Conservation (phyloP, 768 basidiomycete species). For the Neoboletus brunneissimus region DNA sequence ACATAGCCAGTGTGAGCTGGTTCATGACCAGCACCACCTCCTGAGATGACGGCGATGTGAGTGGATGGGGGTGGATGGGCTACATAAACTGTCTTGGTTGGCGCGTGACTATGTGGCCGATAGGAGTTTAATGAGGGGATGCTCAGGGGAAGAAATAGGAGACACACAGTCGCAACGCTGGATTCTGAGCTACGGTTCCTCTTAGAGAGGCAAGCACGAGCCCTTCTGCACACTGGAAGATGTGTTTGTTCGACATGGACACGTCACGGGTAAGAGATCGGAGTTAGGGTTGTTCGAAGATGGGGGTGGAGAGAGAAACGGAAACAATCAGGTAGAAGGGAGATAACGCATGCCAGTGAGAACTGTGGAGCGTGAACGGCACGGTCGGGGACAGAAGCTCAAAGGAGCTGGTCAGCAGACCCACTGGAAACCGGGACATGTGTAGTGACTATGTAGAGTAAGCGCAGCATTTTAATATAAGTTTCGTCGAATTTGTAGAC, state of each 20-base stretch:
- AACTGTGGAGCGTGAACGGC: not conserved
- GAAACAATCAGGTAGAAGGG: not conserved
- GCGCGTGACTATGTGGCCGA: conserved; percentile 29
- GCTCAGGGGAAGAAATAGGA: not conserved
- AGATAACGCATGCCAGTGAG: not conserved
- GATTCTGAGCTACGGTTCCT: conserved; percentile 43
- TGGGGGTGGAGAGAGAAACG: not conserved
- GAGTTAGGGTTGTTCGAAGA: no score
- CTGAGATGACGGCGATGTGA: conserved; percentile 43
- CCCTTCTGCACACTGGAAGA: conserved; percentile 32
- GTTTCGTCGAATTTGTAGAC: no score
- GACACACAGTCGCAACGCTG: conserved; percentile 38
- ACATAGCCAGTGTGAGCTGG: conserved; percentile 58
- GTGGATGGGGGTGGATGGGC: conserved; percentile 17
- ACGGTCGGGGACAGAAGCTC: not conserved
- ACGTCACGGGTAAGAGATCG: not conserved
- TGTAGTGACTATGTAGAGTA: no score
- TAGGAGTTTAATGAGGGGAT: not conserved
- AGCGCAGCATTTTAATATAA: no score
- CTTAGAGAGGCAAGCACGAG: conserved; percentile 43
- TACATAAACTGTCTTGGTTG: conserved; percentile 38
- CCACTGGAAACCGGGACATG: no score
- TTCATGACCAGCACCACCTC: conserved; percentile 58
- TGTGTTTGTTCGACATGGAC: not conserved
- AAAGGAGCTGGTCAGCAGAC: not conserved